phyloP scores from a whole-genome alignment of 2,329 filamentous ascomycete genomes.

The Ophiosphaerella narmari region DNA sequence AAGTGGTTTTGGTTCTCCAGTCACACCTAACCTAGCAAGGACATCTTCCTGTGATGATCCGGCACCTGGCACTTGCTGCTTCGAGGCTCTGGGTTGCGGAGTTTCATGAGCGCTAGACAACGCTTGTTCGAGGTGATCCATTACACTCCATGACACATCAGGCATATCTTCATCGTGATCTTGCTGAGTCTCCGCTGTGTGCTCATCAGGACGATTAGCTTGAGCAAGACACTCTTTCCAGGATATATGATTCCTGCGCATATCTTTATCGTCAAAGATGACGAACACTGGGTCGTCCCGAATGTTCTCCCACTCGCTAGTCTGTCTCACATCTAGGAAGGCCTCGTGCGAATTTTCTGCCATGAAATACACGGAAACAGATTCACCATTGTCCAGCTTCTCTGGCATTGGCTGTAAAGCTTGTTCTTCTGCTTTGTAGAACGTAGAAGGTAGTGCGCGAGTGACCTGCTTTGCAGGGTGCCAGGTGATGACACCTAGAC shows the following conservation, averaged over 20 bases:
- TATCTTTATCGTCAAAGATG: conserved; percentile 49
- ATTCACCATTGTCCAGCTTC: conserved; percentile 48
- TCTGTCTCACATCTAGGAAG: conserved; percentile 54
- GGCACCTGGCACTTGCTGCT: conserved; percentile 2
- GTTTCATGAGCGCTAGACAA: conserved; percentile 30
- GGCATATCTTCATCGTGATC: conserved; percentile 41
- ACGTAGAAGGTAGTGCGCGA: conserved; percentile 50
- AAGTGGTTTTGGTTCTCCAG: conserved; percentile 43
- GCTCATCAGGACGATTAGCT: conserved; percentile 45
- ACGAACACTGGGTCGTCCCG: conserved; percentile 57
- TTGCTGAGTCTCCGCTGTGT: conserved; percentile 20
- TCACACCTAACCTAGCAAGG: conserved; percentile 43
- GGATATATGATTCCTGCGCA: conserved; percentile 44
- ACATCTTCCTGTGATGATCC: conserved; percentile 43
- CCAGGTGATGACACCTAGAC: conserved; percentile 54
- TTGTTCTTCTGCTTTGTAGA: conserved; percentile 51
- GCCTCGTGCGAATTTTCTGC: conserved; percentile 50
- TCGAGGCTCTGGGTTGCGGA: conserved; percentile 5
- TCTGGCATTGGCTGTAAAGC: conserved; percentile 46
- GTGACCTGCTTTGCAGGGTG: conserved; percentile 51
- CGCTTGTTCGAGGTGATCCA: conserved; percentile 48
- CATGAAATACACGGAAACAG: conserved; percentile 57
- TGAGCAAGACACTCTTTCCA: conserved; percentile 50
- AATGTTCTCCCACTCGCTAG: conserved; percentile 55
- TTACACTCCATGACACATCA: conserved; percentile 43